Evolutionary conservation across 768 basidiomycete species (phyloP).

Genomic region (Cyathus striatus): DNA sequence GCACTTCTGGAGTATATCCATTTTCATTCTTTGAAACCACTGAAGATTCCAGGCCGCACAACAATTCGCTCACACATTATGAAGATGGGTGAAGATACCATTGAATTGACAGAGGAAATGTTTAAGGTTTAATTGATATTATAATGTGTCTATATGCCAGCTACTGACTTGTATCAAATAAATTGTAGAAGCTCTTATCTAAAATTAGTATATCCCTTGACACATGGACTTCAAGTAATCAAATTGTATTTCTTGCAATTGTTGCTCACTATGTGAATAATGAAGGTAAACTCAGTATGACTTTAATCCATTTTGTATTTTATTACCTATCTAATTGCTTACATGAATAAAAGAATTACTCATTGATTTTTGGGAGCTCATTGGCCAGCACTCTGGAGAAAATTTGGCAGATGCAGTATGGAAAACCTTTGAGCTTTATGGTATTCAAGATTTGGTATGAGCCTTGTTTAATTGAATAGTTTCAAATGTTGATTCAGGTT

Average conservation of each 20-base stretch:
- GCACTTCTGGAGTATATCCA: neutral
- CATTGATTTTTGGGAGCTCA: neutral
- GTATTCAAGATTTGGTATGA: neutral
- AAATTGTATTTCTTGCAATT: neutral
- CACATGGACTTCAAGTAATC: neutral
- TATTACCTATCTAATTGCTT: neutral
- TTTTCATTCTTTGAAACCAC: neutral
- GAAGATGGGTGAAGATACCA: conserved; percentile 7
- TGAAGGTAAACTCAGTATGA: neutral
- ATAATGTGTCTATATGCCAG: neutral
- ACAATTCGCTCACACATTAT: neutral
- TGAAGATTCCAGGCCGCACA: neutral
- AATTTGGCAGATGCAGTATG: neutral
- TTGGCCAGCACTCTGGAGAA: neutral
- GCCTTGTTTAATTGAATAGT: neutral
- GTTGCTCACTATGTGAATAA: neutral
- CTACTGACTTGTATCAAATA: neutral
- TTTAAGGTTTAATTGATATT: neutral
- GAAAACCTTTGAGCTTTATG: neutral
- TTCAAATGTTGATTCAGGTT: neutral
- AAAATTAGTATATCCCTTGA: neutral
- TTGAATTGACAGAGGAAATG: conserved; percentile 1
- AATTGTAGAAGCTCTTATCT: neutral
- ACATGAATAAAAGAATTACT: neutral
- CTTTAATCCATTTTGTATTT: neutral